Percentiles rank a stretch among this genome's conserved stretches.
Evolutionary conservation across 2,329 filamentous ascomycete species (phyloP).

Genomic region (Onygena corvina): DNA sequence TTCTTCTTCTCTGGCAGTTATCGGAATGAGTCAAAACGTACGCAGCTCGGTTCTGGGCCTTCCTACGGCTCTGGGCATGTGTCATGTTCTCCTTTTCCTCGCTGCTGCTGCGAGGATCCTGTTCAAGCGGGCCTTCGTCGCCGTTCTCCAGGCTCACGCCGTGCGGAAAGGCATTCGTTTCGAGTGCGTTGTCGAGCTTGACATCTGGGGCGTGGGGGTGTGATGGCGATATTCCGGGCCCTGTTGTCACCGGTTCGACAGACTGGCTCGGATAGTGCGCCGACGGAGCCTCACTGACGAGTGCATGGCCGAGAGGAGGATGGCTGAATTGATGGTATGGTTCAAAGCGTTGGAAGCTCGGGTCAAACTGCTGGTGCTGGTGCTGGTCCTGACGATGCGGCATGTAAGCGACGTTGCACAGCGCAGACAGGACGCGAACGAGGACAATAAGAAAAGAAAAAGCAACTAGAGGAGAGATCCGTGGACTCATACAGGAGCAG

Average conservation of each 20-base stretch:
- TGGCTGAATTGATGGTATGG: constrained; percentile 4
- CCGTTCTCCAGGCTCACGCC: background rate
- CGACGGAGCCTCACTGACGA: background rate
- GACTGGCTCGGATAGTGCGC: background rate
- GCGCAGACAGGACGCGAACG: background rate
- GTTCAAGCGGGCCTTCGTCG: constrained; percentile 3
- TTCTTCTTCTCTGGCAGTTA: background rate
- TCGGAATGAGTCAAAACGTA: constrained; percentile 34
- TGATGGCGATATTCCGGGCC: background rate
- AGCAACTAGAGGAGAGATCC: background rate
- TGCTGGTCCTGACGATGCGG: background rate
- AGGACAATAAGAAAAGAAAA: background rate
- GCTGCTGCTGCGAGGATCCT: constrained; percentile 30
- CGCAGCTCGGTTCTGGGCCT: constrained; percentile 63
- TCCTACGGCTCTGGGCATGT: constrained; percentile 49
- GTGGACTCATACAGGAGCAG: constrained; percentile 1
- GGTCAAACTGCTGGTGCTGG: background rate
- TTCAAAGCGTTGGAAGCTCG: constrained; percentile 1
- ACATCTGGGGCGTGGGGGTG: background rate
- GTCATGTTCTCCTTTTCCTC: constrained; percentile 44
- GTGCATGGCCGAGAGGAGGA: background rate
- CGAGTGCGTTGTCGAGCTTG: background rate
- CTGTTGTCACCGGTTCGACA: background rate
- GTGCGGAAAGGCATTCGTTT: constrained; percentile 5
- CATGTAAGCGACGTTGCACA: background rate